phyloP scores from a whole-genome alignment of 225 moss, liverwort and hornwort genomes.

The Marchantia paleacea region DNA sequence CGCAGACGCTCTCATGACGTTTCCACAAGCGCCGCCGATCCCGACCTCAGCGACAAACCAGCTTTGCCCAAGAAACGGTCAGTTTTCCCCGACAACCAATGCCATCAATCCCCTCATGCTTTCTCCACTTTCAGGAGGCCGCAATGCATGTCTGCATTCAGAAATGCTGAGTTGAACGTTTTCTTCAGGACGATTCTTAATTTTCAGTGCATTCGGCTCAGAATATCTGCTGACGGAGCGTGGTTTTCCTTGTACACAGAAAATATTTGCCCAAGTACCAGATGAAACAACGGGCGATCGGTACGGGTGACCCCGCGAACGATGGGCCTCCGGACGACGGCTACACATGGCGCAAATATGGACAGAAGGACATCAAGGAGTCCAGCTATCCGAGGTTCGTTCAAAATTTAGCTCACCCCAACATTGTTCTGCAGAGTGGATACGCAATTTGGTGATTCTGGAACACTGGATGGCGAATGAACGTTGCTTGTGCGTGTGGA shows the following conservation, averaged over 20 bases:
- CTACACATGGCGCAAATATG: conserved; percentile 59
- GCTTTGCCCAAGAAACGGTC: conserved; percentile 31
- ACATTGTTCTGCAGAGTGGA: background rate
- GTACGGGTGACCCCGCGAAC: conserved; percentile 32
- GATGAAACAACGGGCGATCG: conserved; percentile 33
- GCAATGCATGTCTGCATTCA: background rate
- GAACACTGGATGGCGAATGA: too few relatives aligned
- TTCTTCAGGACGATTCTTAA: background rate
- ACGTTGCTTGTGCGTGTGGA: too few relatives aligned
- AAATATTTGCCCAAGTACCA: conserved; percentile 46
- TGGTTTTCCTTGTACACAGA: conserved; percentile 20
- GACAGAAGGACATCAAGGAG: conserved; percentile 51
- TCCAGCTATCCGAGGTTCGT: conserved; percentile 38
- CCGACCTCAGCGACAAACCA: conserved; percentile 22
- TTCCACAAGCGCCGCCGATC: conserved; percentile 22
- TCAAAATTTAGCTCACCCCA: background rate
- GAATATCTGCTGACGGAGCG: background rate
- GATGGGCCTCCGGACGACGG: conserved; percentile 54
- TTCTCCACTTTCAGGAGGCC: too few relatives aligned
- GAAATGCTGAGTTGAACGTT: background rate
- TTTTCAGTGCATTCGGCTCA: background rate
- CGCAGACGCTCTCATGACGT: conserved; percentile 24
- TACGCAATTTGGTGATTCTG: too few relatives aligned
- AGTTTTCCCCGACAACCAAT: background rate
- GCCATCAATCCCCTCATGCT: too few relatives aligned